phyloP scores from a whole-genome alignment of 305 asterid genomes.

The Caryopteris hybrid region DNA sequence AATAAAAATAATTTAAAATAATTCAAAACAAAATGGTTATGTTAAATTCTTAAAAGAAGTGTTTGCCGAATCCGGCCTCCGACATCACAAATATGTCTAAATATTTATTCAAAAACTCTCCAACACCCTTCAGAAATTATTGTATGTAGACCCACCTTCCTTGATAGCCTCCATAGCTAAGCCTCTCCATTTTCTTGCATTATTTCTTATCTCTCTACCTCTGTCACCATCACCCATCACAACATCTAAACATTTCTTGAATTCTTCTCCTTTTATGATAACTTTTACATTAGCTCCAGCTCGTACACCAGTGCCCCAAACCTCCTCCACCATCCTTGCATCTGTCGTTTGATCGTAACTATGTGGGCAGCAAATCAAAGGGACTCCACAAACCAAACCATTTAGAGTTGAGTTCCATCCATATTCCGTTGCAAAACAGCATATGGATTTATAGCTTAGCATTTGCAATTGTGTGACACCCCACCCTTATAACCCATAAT shows the following conservation, averaged over 20 bases:
- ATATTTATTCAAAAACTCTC: too few relatives aligned
- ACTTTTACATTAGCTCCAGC: slow-evolving; percentile 31
- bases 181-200: slow-evolving; percentile 37
- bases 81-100: too few relatives aligned
- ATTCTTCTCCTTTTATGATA: slow-evolving; percentile 27
- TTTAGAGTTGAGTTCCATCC: slow-evolving; percentile 72
- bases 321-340: slow-evolving; percentile 56
- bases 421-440: slow-evolving; percentile 55
- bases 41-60: too few relatives aligned
- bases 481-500: slow-evolving; percentile 46
- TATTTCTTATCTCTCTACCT: slow-evolving; percentile 32
- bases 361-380: slow-evolving; percentile 41
- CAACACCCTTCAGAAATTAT: slow-evolving; percentile 37
- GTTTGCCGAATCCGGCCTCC: too few relatives aligned
- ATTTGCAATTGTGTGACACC: slow-evolving; percentile 62
- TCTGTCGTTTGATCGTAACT: slow-evolving; percentile 47
- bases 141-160: slow-evolving; percentile 47
- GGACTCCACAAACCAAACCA: slow-evolving; percentile 41
- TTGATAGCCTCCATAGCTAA: slow-evolving; percentile 38
- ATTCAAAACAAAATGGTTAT: too few relatives aligned
- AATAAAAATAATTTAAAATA: too few relatives aligned
- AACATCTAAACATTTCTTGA: slow-evolving; percentile 38
- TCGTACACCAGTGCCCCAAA: slow-evolving; percentile 54
- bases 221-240: slow-evolving; percentile 46
- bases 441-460: slow-evolving; percentile 38